A percentile compares a stretch with the other conserved stretches of the same genome.
phyloP scores from a whole-genome alignment of 768 basidiomycete species.

The Boletus tylopilopsis region DNA sequence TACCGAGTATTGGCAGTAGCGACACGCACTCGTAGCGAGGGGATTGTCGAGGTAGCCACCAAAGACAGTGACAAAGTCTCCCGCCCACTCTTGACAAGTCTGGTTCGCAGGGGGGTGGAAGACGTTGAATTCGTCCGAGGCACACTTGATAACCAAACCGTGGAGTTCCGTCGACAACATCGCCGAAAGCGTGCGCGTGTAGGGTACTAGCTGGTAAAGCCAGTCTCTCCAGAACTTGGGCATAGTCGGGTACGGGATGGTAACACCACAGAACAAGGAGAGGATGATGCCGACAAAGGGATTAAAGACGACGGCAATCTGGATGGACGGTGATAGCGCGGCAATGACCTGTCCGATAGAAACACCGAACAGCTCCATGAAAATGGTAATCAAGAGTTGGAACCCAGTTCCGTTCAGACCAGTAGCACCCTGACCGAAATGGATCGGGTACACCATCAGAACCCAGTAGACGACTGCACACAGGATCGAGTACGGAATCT shows the following conservation, averaged over 20 bases:
- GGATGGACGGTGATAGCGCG: conserved; percentile 71
- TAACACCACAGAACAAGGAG: conserved; percentile 76
- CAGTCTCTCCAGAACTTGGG: conserved; percentile 71
- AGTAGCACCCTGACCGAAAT: conserved; percentile 59
- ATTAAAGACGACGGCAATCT: conserved; percentile 77
- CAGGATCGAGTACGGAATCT: conserved; percentile 71
- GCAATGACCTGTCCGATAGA: conserved; percentile 72
- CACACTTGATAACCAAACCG: conserved; percentile 62
- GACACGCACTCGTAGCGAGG: conserved; percentile 55
- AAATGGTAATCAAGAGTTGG: conserved; percentile 64
- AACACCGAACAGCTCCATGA: conserved; percentile 72
- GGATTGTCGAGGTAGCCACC: conserved; percentile 78
- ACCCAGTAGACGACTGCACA: conserved; percentile 76
- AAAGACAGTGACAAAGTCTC: conserved; percentile 53
- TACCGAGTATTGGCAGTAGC: conserved; percentile 65
- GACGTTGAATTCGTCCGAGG: conserved; percentile 60
- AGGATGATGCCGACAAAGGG: conserved; percentile 68
- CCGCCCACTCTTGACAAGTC: conserved; percentile 69
- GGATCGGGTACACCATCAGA: conserved; percentile 68
- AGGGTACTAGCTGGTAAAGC: conserved; percentile 71
- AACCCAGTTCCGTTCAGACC: conserved; percentile 66
- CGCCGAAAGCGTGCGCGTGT: conserved; percentile 64
- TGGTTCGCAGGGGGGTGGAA: conserved; percentile 75
- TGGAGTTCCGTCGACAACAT: conserved; percentile 78
- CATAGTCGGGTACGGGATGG: conserved; percentile 64